phyloP scores from a whole-genome alignment of 2,329 filamentous ascomycete genomes.

The Zasmidium citrigriseum region DNA sequence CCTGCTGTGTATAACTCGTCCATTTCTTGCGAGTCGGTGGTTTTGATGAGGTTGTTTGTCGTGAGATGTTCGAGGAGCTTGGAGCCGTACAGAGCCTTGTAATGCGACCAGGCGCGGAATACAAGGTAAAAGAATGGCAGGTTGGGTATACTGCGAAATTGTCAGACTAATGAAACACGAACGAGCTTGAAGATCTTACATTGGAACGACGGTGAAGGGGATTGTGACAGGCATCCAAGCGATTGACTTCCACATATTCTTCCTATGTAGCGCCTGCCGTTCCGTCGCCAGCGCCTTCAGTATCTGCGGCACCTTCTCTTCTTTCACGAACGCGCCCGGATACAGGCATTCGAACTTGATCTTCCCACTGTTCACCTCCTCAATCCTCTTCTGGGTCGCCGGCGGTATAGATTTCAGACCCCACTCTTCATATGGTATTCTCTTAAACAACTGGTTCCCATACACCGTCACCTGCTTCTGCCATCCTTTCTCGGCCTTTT shows the following conservation, averaged over 20 bases:
- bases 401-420: slow-evolving; percentile 91
- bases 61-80: slow-evolving; percentile 82
- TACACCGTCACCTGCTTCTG: slow-evolving; percentile 83
- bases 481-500: slow-evolving; percentile 71
- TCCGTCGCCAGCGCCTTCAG: slow-evolving; percentile 74
- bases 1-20: slow-evolving; percentile 70
- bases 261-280: slow-evolving; percentile 74
- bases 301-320: slow-evolving; percentile 61
- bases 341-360: slow-evolving; percentile 61
- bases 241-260: slow-evolving; percentile 77
- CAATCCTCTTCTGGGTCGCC: slow-evolving; percentile 65
- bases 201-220: slow-evolving; percentile 79
- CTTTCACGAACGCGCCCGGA: slow-evolving; percentile 68
- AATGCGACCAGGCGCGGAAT: slow-evolving; percentile 91
- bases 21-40: slow-evolving; percentile 67
- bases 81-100: slow-evolving; percentile 80
- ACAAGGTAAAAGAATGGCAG: slow-evolving; percentile 95
- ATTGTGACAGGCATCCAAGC: slow-evolving; percentile 79
- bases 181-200: slow-evolving; percentile 59
- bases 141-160: slow-evolving; percentile 72
- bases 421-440: slow-evolving; percentile 97
- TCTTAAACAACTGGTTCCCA: slow-evolving; percentile 80
- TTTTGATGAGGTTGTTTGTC: slow-evolving; percentile 68
- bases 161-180: slow-evolving; percentile 12
- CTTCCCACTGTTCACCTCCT: slow-evolving; percentile 63